Conservation (phyloP, 1,284 basidiomycete species). For the Boletus holoroseus region DNA sequence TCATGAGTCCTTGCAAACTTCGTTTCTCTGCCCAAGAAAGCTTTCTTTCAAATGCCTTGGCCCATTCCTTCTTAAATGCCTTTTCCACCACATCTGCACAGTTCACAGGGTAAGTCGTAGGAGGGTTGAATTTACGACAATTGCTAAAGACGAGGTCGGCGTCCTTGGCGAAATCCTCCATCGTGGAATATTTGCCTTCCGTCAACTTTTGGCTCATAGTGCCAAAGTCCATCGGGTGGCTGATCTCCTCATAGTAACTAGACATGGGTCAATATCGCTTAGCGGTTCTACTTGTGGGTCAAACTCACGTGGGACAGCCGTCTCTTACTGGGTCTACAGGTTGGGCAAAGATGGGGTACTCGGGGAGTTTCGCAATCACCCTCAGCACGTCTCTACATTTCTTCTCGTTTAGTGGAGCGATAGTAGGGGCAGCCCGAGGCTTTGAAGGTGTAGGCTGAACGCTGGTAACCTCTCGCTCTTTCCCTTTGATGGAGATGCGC, state of each 20-base stretch:
- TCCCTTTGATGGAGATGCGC: constrained; percentile 53
- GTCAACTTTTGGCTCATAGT: constrained; percentile 76
- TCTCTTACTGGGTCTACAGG: constrained; percentile 84
- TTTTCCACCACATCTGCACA: constrained; percentile 74
- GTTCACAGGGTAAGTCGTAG: constrained; percentile 67
- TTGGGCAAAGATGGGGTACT: constrained; percentile 71
- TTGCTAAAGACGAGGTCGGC: constrained; percentile 84
- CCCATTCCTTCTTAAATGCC: constrained; percentile 83
- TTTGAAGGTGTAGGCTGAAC: constrained; percentile 38
- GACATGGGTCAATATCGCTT: background rate
- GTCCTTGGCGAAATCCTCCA: constrained; percentile 81
- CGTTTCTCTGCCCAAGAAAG: constrained; percentile 80
- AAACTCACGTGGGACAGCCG: constrained; percentile 80
- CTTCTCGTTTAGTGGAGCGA: constrained; percentile 64
- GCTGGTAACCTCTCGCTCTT: constrained; percentile 50
- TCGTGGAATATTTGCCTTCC: constrained; percentile 62
- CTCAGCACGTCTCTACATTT: constrained; percentile 76
- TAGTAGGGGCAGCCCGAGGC: constrained; percentile 39
- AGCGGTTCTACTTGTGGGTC: background rate
- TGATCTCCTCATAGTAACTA: constrained; percentile 92
- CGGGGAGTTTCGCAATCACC: constrained; percentile 59
- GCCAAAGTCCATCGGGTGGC: constrained; percentile 90
- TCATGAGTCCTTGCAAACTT: constrained; percentile 68
- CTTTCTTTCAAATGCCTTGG: constrained; percentile 68
- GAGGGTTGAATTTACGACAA: constrained; percentile 85